Evolutionary conservation across 306 rosid species (phyloP).

Genomic region (Leucaena leucocephala): DNA sequence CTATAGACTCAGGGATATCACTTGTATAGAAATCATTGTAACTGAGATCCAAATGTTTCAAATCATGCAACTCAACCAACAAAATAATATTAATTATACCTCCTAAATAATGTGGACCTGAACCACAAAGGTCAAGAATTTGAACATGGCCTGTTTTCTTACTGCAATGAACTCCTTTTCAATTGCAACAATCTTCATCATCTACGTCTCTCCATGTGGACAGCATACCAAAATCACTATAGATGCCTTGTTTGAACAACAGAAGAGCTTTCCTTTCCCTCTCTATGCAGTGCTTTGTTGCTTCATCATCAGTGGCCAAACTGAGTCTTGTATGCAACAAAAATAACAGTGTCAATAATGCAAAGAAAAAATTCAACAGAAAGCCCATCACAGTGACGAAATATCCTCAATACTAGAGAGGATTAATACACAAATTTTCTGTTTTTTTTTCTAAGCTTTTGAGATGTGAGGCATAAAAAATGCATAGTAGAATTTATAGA

Average conservation of each 20-base stretch:
- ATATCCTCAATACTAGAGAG: background rate
- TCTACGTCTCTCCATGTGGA: conserved; percentile 17
- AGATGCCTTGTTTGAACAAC: background rate
- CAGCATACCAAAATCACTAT: background rate
- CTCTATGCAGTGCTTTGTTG: background rate
- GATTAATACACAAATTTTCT: background rate
- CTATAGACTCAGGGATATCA: background rate
- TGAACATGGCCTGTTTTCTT: conserved; percentile 10
- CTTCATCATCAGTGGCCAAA: background rate
- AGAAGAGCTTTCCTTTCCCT: conserved; percentile 30
- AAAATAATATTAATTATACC: background rate
- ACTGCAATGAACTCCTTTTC: conserved; percentile 27
- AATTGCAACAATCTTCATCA: conserved; percentile 10
- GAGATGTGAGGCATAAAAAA: background rate
- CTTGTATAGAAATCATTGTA: accelerated
- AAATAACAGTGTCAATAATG: background rate
- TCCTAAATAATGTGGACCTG: background rate
- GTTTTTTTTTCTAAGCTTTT: background rate
- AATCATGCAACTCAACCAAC: background rate
- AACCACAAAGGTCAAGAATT: conserved; percentile 19
- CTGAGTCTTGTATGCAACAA: background rate
- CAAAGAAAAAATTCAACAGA: background rate
- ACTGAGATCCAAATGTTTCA: conserved; percentile 33
- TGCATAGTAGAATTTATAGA: background rate
- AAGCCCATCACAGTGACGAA: background rate